A percentile compares a stretch with the other conserved stretches of the same genome.
Evolutionary conservation across 148 eudicot species (phyloP).

Genomic region (Talinum fruticosum): DNA sequence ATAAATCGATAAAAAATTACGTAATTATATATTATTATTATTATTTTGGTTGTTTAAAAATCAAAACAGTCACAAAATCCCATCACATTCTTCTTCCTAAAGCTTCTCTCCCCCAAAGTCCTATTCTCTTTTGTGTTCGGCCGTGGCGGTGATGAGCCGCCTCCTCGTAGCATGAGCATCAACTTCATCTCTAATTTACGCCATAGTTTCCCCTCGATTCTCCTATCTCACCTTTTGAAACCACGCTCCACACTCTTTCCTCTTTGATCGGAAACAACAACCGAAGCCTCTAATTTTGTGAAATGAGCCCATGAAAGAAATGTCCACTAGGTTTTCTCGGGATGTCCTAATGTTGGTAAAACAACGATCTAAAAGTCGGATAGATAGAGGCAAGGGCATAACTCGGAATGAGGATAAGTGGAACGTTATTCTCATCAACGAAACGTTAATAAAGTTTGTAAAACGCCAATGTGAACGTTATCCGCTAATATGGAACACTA

Average conservation of each 20-base stretch:
- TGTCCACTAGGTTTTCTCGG: conserved; percentile 86
- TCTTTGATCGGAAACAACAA: background rate
- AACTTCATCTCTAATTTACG: background rate
- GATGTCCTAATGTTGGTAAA: conserved; percentile 95
- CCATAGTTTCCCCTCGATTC: background rate
- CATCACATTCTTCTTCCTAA: background rate
- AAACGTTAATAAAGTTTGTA: too few species aligned
- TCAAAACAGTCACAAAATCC: background rate
- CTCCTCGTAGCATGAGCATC: conserved; percentile 3
- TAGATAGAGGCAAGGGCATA: too few species aligned
- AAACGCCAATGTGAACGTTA: too few species aligned
- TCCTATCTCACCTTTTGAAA: conserved; percentile 18
- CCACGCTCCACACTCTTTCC: conserved; percentile 13
- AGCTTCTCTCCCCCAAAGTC: background rate
- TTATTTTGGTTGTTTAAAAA: too few species aligned
- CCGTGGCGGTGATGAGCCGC: conserved; percentile 28
- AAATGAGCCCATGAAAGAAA: conserved; percentile 32
- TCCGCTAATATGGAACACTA: too few species aligned
- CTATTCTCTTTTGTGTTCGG: background rate
- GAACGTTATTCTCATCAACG: too few species aligned
- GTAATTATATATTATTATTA: too few species aligned
- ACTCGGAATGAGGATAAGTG: too few species aligned
- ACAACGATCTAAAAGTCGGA: too few species aligned
- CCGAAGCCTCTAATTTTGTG: conserved; percentile 1
- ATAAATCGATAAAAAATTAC: too few species aligned